phyloP scores from a whole-genome alignment of 2,329 filamentous ascomycete species.

The Verticillium dahliae region DNA sequence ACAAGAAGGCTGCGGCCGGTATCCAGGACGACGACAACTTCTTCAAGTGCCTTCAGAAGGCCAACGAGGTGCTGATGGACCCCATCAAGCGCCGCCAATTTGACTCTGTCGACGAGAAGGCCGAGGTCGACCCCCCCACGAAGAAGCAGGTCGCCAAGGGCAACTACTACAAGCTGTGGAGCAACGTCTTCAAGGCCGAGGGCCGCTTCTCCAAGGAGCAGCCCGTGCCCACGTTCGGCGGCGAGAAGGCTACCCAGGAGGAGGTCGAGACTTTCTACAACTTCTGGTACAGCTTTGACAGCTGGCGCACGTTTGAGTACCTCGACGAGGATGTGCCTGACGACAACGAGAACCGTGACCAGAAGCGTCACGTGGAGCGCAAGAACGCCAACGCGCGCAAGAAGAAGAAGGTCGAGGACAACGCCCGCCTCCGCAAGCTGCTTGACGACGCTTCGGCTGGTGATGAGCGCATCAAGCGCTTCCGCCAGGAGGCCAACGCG shows the following conservation, averaged over 20 bases:
- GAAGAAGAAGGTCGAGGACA: constrained; percentile 99
- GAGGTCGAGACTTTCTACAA: constrained; percentile 97
- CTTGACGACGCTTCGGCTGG: constrained; percentile 78
- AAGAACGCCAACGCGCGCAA: constrained; percentile 97
- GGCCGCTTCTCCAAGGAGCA: constrained; percentile 86
- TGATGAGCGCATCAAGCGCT: constrained; percentile 96
- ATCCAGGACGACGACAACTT: constrained; percentile 90
- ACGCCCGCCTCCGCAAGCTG: constrained; percentile 77
- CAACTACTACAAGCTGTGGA: constrained; percentile 95
- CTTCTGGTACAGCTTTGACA: constrained; percentile 99
- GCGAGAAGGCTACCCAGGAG: constrained; percentile 77
- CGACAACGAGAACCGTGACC: constrained; percentile 97
- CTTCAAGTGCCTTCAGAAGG: constrained; percentile 99
- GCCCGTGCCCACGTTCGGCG: constrained; percentile 80
- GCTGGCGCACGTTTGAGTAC: constrained; percentile 96
- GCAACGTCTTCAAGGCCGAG: constrained; percentile 83
- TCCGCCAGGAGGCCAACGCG: constrained; percentile 85
- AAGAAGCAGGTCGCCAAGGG: constrained; percentile 85
- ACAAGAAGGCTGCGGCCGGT: constrained; percentile 94
- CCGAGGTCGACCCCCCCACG: constrained; percentile 82
- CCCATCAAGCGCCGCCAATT: constrained; percentile 89
- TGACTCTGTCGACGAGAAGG: constrained; percentile 92
- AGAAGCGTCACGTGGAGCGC: constrained; percentile 96
- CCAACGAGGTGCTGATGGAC: constrained; percentile 87
- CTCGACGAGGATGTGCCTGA: constrained; percentile 98